A percentile compares a stretch with the other conserved stretches of the same genome.
These are phyloP conservation scores for Lepidopterella palustris DNA, from an alignment of 495 filamentous ascomycete genomes.

Conservation along the genomic window DNA sequence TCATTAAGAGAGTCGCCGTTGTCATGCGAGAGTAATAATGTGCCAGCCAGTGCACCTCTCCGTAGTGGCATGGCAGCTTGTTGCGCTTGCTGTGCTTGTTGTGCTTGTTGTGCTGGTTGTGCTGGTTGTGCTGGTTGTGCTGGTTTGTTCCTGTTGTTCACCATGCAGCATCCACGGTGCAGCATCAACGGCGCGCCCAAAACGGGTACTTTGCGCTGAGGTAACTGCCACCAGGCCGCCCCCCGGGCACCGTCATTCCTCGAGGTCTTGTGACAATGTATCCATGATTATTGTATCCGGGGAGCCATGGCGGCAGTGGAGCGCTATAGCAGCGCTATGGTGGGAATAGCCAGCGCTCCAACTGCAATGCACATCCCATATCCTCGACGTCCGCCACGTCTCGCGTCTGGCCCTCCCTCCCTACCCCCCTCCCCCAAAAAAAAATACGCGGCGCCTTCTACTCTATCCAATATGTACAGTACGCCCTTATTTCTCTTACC, in stretches of 20 bases:
- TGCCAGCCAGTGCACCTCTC: not conserved
- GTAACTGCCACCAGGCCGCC: no score
- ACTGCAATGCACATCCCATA: no score
- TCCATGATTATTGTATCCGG: no score
- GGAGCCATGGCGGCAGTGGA: not conserved
- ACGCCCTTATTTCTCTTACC: slow-evolving; percentile 16
- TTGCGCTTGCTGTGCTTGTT: no score
- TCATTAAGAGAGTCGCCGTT: not conserved
- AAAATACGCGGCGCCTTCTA: no score
- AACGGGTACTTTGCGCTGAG: slow-evolving; percentile 1
- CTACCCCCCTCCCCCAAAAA: no score
- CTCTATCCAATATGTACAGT: no score
- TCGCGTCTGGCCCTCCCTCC: no score
- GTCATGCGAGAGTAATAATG: slow-evolving; percentile 1
- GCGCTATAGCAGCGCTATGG: slow-evolving; percentile 8
- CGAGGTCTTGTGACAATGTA: slow-evolving; percentile 4
- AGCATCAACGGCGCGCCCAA: not conserved
- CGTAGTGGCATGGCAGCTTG: not conserved
- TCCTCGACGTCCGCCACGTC: slow-evolving; percentile 24
- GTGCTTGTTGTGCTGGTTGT: no score
- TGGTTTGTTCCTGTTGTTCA: not conserved
- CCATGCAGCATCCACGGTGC: not conserved
- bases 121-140: no score
- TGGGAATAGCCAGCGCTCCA: slow-evolving; percentile 11
- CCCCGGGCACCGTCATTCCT: no score